Evolutionary conservation across 805 yeast genomes (phyloP).

Genomic region (Candida hungchunana): DNA sequence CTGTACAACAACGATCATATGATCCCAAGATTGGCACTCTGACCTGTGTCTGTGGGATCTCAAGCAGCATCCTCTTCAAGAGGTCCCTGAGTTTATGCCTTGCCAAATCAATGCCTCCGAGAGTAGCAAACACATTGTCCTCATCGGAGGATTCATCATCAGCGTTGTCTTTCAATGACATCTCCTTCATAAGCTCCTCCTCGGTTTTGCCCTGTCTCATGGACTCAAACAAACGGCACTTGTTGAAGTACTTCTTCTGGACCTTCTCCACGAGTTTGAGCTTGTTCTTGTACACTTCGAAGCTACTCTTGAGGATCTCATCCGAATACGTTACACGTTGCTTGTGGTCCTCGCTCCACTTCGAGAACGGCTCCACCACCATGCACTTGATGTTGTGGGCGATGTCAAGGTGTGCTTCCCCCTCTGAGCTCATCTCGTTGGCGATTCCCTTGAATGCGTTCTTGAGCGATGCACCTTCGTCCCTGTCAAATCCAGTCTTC

Average conservation of each 20-base stretch:
- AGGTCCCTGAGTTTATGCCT: constrained; percentile 39
- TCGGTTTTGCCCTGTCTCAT: constrained; percentile 45
- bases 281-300: constrained; percentile 47
- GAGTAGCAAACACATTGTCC: constrained; percentile 23
- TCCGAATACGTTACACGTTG: constrained; percentile 62
- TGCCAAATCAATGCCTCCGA: constrained; percentile 36
- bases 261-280: constrained; percentile 45
- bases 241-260: constrained; percentile 70
- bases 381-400: constrained; percentile 55
- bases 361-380: constrained; percentile 66
- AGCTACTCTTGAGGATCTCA: constrained; percentile 44
- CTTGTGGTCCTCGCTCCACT: constrained; percentile 73
- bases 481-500: constrained; percentile 41
- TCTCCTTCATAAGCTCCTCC: constrained; percentile 35
- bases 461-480: constrained; percentile 64
- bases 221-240: constrained; percentile 71
- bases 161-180: constrained; percentile 15
- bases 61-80: constrained; percentile 38
- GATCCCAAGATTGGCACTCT: constrained; percentile 69
- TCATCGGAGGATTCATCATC: constrained; percentile 13
- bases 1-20: constrained; percentile 57
- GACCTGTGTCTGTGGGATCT: constrained; percentile 49
- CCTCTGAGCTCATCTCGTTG: constrained; percentile 53
- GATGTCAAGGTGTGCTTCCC: constrained; percentile 52
- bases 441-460: constrained; percentile 57